phyloP scores from a whole-genome alignment of 257 asterid species.

The Solanum medicagineum region DNA sequence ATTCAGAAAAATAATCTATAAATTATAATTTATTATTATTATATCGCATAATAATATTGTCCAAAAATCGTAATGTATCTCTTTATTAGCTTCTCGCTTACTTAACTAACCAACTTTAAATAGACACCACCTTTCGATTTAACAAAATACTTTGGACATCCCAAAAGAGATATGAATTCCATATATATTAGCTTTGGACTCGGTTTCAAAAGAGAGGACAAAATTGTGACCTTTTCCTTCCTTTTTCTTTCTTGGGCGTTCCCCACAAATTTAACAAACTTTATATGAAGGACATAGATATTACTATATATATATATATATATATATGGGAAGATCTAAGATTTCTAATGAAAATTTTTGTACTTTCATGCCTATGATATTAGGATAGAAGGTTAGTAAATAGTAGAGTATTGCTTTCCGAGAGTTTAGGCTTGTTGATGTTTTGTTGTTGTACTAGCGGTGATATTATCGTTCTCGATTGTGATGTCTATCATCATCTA shows the following conservation, averaged over 20 bases:
- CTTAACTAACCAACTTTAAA: background rate
- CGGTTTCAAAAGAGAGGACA: background rate
- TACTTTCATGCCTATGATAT: background rate
- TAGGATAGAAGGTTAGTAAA: too few relatives aligned
- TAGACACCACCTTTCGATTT: background rate
- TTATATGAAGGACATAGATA: background rate
- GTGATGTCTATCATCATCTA: too few relatives aligned
- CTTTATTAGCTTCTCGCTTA: background rate
- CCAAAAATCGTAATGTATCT: background rate
- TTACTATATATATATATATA: background rate
- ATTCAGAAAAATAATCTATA: background rate
- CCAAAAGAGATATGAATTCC: background rate
- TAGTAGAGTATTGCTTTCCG: too few relatives aligned
- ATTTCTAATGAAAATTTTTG: background rate
- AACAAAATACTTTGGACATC: background rate
- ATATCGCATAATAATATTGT: background rate
- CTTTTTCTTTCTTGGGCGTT: background rate
- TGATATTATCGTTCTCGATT: too few relatives aligned
- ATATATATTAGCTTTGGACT: background rate
- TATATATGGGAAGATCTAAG: background rate
- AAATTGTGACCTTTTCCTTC: background rate
- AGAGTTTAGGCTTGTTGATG: too few relatives aligned
- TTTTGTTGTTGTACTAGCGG: too few relatives aligned
- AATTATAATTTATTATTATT: background rate
- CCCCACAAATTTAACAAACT: background rate